Percentiles rank a stretch among this genome's conserved stretches.
phyloP scores from a whole-genome alignment of 129 eudicot species.

The Gnaphalium uliginosum region DNA sequence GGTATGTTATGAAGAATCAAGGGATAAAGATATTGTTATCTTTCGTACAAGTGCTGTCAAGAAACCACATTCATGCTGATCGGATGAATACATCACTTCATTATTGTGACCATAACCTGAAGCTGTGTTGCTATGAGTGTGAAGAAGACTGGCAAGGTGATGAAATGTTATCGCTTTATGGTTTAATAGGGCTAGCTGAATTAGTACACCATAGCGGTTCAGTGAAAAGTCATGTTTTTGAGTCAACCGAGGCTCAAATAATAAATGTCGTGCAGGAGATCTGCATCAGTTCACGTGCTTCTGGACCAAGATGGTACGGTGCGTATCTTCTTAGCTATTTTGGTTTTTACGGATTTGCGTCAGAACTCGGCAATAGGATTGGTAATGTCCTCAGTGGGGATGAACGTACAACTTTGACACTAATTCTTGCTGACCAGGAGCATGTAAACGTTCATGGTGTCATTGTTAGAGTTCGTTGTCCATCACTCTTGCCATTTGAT shows the following conservation, averaged over 20 bases:
- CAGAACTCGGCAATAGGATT: slow-evolving; percentile 56
- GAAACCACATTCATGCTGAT: slow-evolving; percentile 44
- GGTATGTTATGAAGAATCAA: slow-evolving; percentile 38
- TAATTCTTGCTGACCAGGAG: slow-evolving; percentile 53
- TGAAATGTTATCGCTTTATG: slow-evolving; percentile 53
- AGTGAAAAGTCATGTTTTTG: slow-evolving; percentile 22
- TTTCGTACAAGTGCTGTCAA: slow-evolving; percentile 53
- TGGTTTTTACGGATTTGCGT: slow-evolving; percentile 71
- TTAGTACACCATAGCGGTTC: slow-evolving; percentile 46
- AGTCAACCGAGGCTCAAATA: slow-evolving; percentile 43
- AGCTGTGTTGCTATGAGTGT: slow-evolving; percentile 54
- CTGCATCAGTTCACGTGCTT: slow-evolving; percentile 43
- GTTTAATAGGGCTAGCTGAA: slow-evolving; percentile 68
- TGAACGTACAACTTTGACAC: slow-evolving; percentile 57
- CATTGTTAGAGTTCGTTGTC: slow-evolving; percentile 68
- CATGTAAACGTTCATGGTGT: slow-evolving; percentile 59
- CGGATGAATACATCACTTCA: slow-evolving; percentile 47
- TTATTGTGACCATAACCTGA: slow-evolving; percentile 48
- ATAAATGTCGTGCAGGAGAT: slow-evolving; percentile 44
- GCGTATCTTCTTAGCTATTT: slow-evolving; percentile 64
- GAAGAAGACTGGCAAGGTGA: slow-evolving; percentile 83
- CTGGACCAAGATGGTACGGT: slow-evolving; percentile 71
- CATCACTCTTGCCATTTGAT: slow-evolving; percentile 42
- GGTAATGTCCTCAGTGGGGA: slow-evolving; percentile 45
- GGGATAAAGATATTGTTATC: slow-evolving; percentile 51